A percentile compares a stretch with the other conserved stretches of the same genome.
Evolutionary conservation across 306 rosid genomes (phyloP).

Genomic region (Begonia peltatifolia): DNA sequence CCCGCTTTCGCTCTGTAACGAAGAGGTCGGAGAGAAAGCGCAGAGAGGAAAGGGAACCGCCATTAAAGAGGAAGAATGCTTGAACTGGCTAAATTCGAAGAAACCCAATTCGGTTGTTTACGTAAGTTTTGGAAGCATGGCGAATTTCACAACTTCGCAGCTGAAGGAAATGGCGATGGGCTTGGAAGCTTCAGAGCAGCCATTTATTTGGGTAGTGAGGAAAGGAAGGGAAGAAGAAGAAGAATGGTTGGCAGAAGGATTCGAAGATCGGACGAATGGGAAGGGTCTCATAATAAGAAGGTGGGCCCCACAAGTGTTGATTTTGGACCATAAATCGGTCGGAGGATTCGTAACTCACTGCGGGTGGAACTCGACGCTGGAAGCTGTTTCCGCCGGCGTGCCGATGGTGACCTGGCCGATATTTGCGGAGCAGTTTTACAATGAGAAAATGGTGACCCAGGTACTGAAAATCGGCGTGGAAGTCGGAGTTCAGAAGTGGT

Average conservation of each 20-base stretch:
- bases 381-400: constrained; percentile 10
- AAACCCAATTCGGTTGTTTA: constrained; percentile 21
- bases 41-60: constrained; percentile 12
- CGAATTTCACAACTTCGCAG: constrained; percentile 14
- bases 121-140: constrained; percentile 20
- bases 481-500: constrained; percentile 22
- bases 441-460: constrained; percentile 20
- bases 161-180: constrained; percentile 20
- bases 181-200: constrained; percentile 16
- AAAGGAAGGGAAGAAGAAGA: background rate
- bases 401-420: constrained; percentile 24
- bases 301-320: constrained; percentile 26
- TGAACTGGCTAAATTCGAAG: constrained; percentile 20
- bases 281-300: constrained; percentile 21
- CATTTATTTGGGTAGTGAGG: constrained; percentile 35
- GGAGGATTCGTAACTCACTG: constrained; percentile 33
- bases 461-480: constrained; percentile 11
- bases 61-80: constrained; percentile 14
- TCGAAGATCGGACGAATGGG: constrained; percentile 18
- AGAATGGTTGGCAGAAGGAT: constrained; percentile 21
- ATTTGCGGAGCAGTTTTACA: constrained; percentile 18
- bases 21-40: constrained; percentile 4
- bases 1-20: constrained; percentile 17
- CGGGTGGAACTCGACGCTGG: constrained; percentile 21
- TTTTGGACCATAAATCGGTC: constrained; percentile 11